Evolutionary conservation across 139 green algal genomes (phyloP).

Genomic region (Micractinium conductrix): DNA sequence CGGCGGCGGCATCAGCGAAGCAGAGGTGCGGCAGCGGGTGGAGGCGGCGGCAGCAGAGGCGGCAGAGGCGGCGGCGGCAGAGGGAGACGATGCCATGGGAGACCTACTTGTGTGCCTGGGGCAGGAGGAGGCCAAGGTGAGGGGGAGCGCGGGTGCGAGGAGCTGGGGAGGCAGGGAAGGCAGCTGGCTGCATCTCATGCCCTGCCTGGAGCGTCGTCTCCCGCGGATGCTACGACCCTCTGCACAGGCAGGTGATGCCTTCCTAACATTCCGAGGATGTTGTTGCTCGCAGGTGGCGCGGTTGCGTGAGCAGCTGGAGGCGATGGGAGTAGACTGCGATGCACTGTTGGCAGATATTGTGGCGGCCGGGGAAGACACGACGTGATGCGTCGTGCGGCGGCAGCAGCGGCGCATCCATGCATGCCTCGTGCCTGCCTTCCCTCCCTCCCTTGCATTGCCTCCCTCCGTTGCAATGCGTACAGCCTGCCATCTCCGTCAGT

Average conservation of each 20-base stretch:
- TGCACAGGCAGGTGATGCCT: background rate
- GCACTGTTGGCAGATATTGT: slow-evolving; percentile 54
- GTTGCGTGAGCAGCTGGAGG: slow-evolving; percentile 56
- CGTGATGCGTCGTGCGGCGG: too few relatives aligned
- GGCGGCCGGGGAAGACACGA: slow-evolving; percentile 14
- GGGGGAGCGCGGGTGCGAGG: background rate
- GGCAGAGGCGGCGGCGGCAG: slow-evolving; percentile 48
- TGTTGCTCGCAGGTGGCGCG: slow-evolving; percentile 8
- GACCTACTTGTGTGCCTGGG: slow-evolving; percentile 91
- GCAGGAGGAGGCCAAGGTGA: slow-evolving; percentile 66
- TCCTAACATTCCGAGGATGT: background rate
- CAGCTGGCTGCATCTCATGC: too few relatives aligned
- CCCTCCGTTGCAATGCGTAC: too few relatives aligned
- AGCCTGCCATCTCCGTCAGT: too few relatives aligned
- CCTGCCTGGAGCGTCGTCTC: too few relatives aligned
- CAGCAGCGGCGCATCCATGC: too few relatives aligned
- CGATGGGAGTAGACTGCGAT: slow-evolving; percentile 74
- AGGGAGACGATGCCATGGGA: slow-evolving; percentile 75
- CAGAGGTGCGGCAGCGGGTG: slow-evolving; percentile 12
- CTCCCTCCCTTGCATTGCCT: too few relatives aligned
- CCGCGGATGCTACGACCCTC: too few relatives aligned
- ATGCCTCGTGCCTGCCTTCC: too few relatives aligned
- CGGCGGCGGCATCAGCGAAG: background rate
- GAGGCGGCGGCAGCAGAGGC: slow-evolving; percentile 41
- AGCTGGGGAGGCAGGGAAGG: too few relatives aligned